Evolutionary conservation across 345 rosid genomes (phyloP).

Genomic region (Citrus medica): DNA sequence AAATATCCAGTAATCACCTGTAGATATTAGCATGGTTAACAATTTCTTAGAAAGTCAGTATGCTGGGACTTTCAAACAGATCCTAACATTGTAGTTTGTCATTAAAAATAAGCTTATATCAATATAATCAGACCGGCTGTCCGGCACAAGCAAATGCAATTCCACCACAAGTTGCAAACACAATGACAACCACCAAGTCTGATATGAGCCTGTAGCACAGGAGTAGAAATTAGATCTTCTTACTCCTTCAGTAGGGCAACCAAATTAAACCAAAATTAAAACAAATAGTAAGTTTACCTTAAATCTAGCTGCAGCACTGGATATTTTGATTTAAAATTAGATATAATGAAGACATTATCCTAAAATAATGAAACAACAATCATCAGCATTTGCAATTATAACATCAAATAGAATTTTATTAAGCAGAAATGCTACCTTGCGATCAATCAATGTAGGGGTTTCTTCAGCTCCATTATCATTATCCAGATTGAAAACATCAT

Average conservation of each 20-base stretch:
- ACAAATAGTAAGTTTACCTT: constrained; percentile 23
- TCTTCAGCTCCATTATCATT: constrained; percentile 52
- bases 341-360: constrained; percentile 60
- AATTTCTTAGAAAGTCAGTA: constrained; percentile 11
- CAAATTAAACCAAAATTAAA: background rate
- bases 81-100: background rate
- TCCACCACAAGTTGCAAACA: constrained; percentile 63
- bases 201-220: constrained; percentile 47
- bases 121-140: constrained; percentile 42
- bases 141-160: constrained; percentile 67
- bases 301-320: constrained; percentile 58
- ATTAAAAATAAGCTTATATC: constrained; percentile 7
- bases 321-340: constrained; percentile 53
- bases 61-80: background rate
- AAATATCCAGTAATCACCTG: constrained; percentile 96
- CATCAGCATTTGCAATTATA: background rate
- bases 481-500: constrained; percentile 48
- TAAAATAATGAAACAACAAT: constrained; percentile 18
- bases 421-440: constrained; percentile 33
- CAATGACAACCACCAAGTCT: constrained; percentile 52
- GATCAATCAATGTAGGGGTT: constrained; percentile 50
- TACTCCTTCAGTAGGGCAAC: background rate
- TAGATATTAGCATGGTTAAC: constrained; percentile 12
- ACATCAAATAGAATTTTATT: background rate
- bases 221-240: background rate